A percentile compares a stretch with the other conserved stretches of the same genome.
These are phyloP conservation scores for Plectosphaerella cucumerina DNA, from an alignment of 2,329 filamentous ascomycete genomes.

Conservation along the genomic window DNA sequence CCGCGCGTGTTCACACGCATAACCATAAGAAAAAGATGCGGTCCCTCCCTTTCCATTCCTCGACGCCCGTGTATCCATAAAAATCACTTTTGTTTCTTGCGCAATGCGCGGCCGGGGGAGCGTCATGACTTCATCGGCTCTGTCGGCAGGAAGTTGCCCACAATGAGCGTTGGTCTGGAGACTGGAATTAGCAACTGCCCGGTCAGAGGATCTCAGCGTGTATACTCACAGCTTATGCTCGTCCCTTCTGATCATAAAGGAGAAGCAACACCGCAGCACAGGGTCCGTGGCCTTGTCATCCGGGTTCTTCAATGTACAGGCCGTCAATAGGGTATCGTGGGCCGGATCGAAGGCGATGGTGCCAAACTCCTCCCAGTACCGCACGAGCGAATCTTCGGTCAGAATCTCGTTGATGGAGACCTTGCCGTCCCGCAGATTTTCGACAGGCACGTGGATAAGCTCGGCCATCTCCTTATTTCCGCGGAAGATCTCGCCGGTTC, in stretches of 20 bases:
- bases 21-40: neutral
- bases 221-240: conserved; percentile 88
- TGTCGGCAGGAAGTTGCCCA: conserved; percentile 94
- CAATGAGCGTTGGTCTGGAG: conserved; percentile 81
- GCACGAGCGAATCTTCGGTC: conserved; percentile 88
- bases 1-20: neutral
- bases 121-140: conserved; percentile 41
- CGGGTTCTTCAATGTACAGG: conserved; percentile 84
- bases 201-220: neutral
- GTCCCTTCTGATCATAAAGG: conserved; percentile 92
- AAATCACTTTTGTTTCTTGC: neutral
- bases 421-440: conserved; percentile 86
- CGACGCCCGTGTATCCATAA: neutral
- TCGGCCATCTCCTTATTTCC: conserved; percentile 99
- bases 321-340: conserved; percentile 93
- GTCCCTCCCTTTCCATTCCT: neutral
- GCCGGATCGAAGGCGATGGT: conserved; percentile 93
- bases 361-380: conserved; percentile 99
- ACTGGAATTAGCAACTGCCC: conserved; percentile 24
- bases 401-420: conserved; percentile 94
- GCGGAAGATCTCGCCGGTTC: conserved; percentile 94
- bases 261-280: conserved; percentile 91
- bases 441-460: conserved; percentile 87
- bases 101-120: conserved; percentile 25
- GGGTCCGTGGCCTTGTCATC: conserved; percentile 63